Evolutionary conservation across 2,329 filamentous ascomycete genomes (phyloP).

Genomic region (Sclerotinia spermophila): DNA sequence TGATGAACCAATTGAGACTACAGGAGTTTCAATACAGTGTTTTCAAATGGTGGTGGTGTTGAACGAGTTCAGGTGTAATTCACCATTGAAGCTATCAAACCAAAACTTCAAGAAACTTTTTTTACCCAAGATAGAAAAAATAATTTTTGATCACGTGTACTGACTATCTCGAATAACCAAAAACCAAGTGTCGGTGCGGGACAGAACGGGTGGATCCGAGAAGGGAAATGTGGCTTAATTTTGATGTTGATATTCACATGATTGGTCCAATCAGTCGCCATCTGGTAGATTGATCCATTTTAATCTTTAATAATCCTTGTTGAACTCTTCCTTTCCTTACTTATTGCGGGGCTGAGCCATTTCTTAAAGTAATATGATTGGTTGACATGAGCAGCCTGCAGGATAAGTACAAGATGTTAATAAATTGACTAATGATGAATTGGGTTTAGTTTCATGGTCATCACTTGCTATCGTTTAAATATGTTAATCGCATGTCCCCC

Average conservation of each 20-base stretch:
- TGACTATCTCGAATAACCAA: background rate
- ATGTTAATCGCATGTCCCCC: slow-evolving; percentile 13
- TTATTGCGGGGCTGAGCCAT: background rate
- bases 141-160: slow-evolving; percentile 2
- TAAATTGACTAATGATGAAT: background rate
- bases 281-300: background rate
- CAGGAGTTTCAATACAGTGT: background rate
- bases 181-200: background rate
- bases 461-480: slow-evolving; percentile 17
- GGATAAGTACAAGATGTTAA: background rate
- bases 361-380: background rate
- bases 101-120: slow-evolving; percentile 15
- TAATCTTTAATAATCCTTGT: background rate
- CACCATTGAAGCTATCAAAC: slow-evolving; percentile 9
- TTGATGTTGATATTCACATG: background rate
- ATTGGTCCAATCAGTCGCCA: background rate
- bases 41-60: background rate
- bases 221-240: background rate
- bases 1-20: background rate
- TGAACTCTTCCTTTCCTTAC: background rate
- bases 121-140: slow-evolving; percentile 16
- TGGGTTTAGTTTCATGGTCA: slow-evolving; percentile 11
- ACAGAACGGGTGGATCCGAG: background rate
- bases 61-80: slow-evolving; percentile 9
- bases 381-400: background rate